phyloP scores from a whole-genome alignment of 345 rosid genomes.

The Brassica carinata region DNA sequence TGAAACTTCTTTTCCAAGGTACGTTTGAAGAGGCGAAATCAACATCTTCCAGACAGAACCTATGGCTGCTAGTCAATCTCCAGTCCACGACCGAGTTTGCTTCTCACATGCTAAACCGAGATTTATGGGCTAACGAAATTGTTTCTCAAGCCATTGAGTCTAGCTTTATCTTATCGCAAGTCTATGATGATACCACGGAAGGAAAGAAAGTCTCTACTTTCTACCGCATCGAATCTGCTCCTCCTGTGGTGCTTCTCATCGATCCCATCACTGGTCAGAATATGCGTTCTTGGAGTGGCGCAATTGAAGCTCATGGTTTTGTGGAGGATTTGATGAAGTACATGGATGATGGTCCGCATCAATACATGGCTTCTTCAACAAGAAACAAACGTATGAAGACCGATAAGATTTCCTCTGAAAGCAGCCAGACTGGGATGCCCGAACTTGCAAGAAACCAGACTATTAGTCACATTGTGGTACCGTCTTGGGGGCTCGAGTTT shows the following conservation, averaged over 20 bases:
- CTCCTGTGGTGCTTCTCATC: slow-evolving; percentile 28
- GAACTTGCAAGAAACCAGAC: background rate
- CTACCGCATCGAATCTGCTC: slow-evolving; percentile 64
- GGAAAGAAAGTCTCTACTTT: slow-evolving; percentile 79
- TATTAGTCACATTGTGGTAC: background rate
- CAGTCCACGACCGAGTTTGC: slow-evolving; percentile 73
- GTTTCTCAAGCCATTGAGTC: slow-evolving; percentile 67
- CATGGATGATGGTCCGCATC: slow-evolving; percentile 78
- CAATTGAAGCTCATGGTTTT: slow-evolving; percentile 77
- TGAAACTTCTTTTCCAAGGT: slow-evolving; percentile 67
- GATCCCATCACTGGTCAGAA: slow-evolving; percentile 30
- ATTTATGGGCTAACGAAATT: slow-evolving; percentile 84
- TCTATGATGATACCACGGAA: slow-evolving; percentile 40
- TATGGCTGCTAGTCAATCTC: slow-evolving; percentile 86
- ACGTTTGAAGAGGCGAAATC: slow-evolving; percentile 78
- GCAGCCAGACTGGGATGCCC: background rate
- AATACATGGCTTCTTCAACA: slow-evolving; percentile 45
- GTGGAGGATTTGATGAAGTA: slow-evolving; percentile 76
- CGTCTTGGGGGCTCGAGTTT: background rate
- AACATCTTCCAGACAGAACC: slow-evolving; percentile 58
- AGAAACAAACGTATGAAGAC: background rate
- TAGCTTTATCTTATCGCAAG: slow-evolving; percentile 83
- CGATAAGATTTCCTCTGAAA: background rate
- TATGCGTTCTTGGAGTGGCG: slow-evolving; percentile 69
- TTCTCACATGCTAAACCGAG: slow-evolving; percentile 84